Evolutionary conservation across 2,329 filamentous ascomycete genomes (phyloP).

Genomic region (Hirsutella thompsonii): DNA sequence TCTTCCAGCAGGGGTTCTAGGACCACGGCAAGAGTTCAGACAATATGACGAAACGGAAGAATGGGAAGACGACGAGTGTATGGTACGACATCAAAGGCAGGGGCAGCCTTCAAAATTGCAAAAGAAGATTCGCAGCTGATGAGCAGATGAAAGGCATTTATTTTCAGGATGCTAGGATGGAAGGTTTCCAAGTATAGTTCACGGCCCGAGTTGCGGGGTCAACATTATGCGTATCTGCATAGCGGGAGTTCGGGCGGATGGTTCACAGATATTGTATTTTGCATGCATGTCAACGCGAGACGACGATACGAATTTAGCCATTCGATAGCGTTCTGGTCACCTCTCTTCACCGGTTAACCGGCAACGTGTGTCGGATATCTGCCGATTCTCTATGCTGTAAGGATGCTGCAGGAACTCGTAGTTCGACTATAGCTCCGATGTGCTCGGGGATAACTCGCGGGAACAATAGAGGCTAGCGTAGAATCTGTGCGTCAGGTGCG

Average conservation of each 20-base stretch:
- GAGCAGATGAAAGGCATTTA: no score
- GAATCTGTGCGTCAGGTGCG: neutral
- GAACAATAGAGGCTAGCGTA: neutral
- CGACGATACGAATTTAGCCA: neutral
- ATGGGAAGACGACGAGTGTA: neutral
- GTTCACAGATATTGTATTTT: no score
- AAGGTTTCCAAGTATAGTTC: no score
- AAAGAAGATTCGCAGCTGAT: neutral
- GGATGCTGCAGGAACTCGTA: neutral
- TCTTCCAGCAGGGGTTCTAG: constrained; percentile 5
- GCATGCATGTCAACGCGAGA: neutral
- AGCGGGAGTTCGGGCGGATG: no score
- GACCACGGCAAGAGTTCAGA: constrained; percentile 3
- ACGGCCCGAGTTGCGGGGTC: no score
- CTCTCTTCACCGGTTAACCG: no score
- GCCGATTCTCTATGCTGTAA: neutral
- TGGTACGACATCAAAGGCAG: neutral
- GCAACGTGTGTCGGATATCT: no score
- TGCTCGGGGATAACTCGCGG: neutral
- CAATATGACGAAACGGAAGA: neutral
- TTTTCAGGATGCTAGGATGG: no score
- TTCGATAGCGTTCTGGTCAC: no score
- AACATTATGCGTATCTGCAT: no score
- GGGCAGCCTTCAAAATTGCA: neutral
- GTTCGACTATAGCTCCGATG: neutral